Base-by-base conservation (phyloP, 306 rosid species). In the Glycine tomentella region DNA sequence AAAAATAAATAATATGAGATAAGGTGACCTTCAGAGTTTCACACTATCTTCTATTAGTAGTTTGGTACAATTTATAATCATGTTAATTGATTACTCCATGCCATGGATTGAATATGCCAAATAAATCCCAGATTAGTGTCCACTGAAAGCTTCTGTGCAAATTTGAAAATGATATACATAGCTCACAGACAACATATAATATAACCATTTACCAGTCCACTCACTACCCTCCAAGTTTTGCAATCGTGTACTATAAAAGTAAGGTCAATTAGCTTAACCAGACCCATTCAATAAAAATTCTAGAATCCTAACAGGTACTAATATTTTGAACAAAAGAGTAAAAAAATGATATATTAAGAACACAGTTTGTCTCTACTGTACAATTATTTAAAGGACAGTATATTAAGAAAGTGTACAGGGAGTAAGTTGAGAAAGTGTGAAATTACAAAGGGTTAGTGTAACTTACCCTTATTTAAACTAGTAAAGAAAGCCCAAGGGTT, bases 101-200 rank as follows among this genome's bases (percentile, higher is more conserved):
- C 9, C 64, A 81, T 68, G 51, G 58, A 75, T 14, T 52, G 55
- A 74, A 81, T 13, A 72, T 34, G 44, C 58, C 44, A 81, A 71
- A 81, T 61, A 66, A 59, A 77, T 66, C 69, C 56, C 58, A 56
- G 25, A 82, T 20, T n/a, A n/a, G n/a, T n/a, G n/a, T n/a, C n/a
- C n/a, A n/a, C n/a, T n/a, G n/a, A 57, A 17, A 79, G 69, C n/a
- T 76, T 67, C 36, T 59, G 25, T 8, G 38, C 50, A 66, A 71
- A 63, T 53, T 55, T 64, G 8, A 66, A 77, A 66, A 77, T 36
- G 59, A 67, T 44, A 52, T 66, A 15, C 69, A 17, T 76, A 81
- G 20, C 33, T 71, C 49, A 64, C 42, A 36, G 3, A 58, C 49
- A 74, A 25, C 9, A 64, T 69, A 64, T 76, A 40, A 64, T 69